These are phyloP conservation scores for Aspergillus sclerotioniger DNA, from an alignment of 495 filamentous ascomycete genomes.

Conservation along the genomic window DNA sequence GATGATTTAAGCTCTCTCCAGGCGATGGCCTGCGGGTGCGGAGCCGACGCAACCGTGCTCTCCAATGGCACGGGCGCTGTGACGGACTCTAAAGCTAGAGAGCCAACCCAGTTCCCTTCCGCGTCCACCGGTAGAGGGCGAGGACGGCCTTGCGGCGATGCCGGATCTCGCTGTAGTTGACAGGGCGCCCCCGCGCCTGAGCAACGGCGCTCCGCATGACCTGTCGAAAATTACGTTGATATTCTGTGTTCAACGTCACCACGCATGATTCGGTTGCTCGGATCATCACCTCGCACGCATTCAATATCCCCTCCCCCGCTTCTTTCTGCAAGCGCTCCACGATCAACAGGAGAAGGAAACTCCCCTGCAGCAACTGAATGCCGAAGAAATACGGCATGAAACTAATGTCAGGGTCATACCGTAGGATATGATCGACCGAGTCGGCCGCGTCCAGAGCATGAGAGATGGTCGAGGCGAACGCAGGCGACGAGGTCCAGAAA, in stretches of 20 bases:
- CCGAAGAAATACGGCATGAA: slow-evolving; percentile 92
- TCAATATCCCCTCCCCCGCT: slow-evolving; percentile 74
- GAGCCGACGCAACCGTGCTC: background rate
- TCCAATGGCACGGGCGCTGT: background rate
- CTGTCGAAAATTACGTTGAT: slow-evolving; percentile 81
- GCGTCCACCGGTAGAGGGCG: slow-evolving; percentile 75
- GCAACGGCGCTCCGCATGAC: slow-evolving; percentile 80
- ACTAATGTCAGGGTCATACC: slow-evolving; percentile 78
- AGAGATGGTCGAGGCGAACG: slow-evolving; percentile 76
- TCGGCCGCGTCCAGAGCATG: slow-evolving; percentile 79
- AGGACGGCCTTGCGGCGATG: slow-evolving; percentile 70
- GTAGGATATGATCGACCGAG: slow-evolving; percentile 78
- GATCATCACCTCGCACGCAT: slow-evolving; percentile 84
- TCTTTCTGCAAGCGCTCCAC: slow-evolving; percentile 80
- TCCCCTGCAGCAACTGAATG: slow-evolving; percentile 80
- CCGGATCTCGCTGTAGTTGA: slow-evolving; percentile 75
- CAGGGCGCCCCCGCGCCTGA: slow-evolving; percentile 70
- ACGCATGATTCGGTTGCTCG: slow-evolving; percentile 83
- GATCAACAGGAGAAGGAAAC: slow-evolving; percentile 76
- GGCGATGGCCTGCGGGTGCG: background rate
- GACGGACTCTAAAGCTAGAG: slow-evolving; percentile 38
- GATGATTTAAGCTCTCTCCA: background rate
- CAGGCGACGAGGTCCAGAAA: slow-evolving; percentile 80
- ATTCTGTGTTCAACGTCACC: slow-evolving; percentile 80
- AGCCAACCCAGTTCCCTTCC: slow-evolving; percentile 73